A percentile compares a stretch with the other conserved stretches of the same genome.
phyloP scores from a whole-genome alignment of 1,284 basidiomycete species.

The Pseudozyma thailandica region DNA sequence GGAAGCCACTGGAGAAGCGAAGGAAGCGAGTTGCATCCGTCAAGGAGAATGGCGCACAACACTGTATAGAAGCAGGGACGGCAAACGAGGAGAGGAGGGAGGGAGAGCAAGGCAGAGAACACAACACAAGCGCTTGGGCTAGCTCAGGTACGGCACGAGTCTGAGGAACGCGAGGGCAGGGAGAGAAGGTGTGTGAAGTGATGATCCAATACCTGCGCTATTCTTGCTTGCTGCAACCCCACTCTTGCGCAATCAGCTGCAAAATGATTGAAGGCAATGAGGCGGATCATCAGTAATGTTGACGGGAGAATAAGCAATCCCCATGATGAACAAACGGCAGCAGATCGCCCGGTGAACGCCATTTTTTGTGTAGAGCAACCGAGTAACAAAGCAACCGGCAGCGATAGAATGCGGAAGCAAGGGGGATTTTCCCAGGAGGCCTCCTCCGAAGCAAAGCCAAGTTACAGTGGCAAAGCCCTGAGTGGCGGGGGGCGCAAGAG shows the following conservation, averaged over 20 bases:
- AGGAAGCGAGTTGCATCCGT: slow-evolving; percentile 37
- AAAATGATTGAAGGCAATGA: neutral
- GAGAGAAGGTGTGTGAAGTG: neutral
- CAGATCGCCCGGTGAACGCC: neutral
- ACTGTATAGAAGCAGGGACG: neutral
- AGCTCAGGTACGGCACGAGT: slow-evolving; percentile 10
- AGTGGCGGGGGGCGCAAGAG: too few relatives aligned
- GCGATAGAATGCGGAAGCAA: slow-evolving; percentile 7
- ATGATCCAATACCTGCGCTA: too few relatives aligned
- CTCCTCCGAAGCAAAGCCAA: neutral
- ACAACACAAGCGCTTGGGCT: neutral
- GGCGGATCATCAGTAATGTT: slow-evolving; percentile 1
- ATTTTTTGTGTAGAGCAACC: neutral
- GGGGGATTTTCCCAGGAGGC: neutral
- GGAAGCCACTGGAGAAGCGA: slow-evolving; percentile 28
- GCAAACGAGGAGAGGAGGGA: neutral
- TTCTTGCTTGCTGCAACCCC: neutral
- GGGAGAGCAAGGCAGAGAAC: neutral
- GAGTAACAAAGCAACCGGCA: neutral
- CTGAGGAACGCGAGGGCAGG: neutral
- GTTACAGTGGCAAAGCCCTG: too few relatives aligned
- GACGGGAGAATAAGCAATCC: neutral
- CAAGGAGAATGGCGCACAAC: slow-evolving; percentile 11
- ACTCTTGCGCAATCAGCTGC: neutral
- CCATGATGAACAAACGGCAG: neutral